Percentiles rank a stretch among this genome's conserved stretches.
Evolutionary conservation across 805 yeast genomes (phyloP).

Genomic region (Cyberlindnera americana): DNA sequence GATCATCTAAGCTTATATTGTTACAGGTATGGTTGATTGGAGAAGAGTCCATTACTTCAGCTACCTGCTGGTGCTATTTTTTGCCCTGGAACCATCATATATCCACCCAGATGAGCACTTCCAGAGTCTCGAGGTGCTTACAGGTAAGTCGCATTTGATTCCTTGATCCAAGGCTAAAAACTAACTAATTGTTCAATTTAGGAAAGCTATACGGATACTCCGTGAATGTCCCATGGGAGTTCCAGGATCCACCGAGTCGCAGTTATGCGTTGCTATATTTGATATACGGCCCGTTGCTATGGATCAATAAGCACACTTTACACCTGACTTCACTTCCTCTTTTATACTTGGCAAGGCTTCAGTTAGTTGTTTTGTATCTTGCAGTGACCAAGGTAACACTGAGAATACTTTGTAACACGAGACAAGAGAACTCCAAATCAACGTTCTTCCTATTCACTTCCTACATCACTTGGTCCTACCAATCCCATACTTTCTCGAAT

Average conservation of each 20-base stretch:
- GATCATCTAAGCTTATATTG: no score
- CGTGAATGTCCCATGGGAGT: slow-evolving; percentile 79
- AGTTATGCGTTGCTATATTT: slow-evolving; percentile 67
- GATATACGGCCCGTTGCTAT: slow-evolving; percentile 64
- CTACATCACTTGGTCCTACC: slow-evolving; percentile 74
- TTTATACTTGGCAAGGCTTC: slow-evolving; percentile 52
- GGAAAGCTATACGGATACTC: slow-evolving; percentile 39
- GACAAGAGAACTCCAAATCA: slow-evolving; percentile 42
- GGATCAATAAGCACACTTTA: slow-evolving; percentile 31
- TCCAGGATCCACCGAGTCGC: slow-evolving; percentile 55
- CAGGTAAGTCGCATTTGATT: slow-evolving; percentile 29
- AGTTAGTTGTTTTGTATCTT: slow-evolving; percentile 37
- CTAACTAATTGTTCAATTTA: slow-evolving; percentile 6
- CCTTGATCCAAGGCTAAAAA: neutral
- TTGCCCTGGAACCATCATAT: slow-evolving; percentile 72
- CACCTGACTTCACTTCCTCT: slow-evolving; percentile 43
- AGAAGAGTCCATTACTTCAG: slow-evolving; percentile 22
- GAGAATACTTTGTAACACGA: slow-evolving; percentile 44
- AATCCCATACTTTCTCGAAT: slow-evolving; percentile 88
- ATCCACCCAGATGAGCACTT: slow-evolving; percentile 98
- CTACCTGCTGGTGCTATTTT: slow-evolving; percentile 35
- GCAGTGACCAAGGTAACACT: slow-evolving; percentile 35
- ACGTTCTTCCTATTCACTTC: slow-evolving; percentile 45
- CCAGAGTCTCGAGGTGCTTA: slow-evolving; percentile 79
- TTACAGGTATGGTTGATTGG: slow-evolving; percentile 22